Percentiles rank a stretch among this genome's conserved stretches.
Evolutionary conservation across 1,284 basidiomycete genomes (phyloP).

Genomic region (Porogramme epimiltina): DNA sequence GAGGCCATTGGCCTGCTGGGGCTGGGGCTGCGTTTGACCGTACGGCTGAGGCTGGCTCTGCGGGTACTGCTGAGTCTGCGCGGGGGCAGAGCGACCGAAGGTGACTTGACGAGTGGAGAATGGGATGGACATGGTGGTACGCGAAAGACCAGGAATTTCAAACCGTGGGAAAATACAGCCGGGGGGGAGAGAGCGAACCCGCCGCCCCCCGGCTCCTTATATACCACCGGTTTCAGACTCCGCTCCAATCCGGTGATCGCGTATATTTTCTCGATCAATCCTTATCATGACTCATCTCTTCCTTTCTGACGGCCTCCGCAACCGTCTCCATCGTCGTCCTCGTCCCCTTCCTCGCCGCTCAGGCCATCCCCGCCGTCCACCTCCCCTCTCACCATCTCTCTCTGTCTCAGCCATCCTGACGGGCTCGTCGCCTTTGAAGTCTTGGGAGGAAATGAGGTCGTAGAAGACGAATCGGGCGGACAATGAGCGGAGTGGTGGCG

Average conservation of each 20-base stretch:
- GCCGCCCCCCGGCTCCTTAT: slow-evolving; percentile 27
- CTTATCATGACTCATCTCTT: slow-evolving; percentile 23
- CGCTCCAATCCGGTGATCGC: slow-evolving; percentile 25
- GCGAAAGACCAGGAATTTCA: slow-evolving; percentile 15
- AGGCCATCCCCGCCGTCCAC: not conserved
- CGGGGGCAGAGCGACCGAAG: slow-evolving; percentile 61
- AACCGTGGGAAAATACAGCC: slow-evolving; percentile 34
- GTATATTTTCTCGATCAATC: slow-evolving; percentile 23
- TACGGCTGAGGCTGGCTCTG: slow-evolving; percentile 34
- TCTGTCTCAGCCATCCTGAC: not conserved
- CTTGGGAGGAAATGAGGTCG: not conserved
- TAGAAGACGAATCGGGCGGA: too few species aligned
- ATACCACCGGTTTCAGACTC: slow-evolving; percentile 36
- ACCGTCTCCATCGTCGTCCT: slow-evolving; percentile 11
- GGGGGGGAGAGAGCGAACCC: slow-evolving; percentile 19
- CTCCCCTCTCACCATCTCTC: not conserved
- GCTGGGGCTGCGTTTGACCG: slow-evolving; percentile 33
- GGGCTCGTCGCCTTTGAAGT: not conserved
- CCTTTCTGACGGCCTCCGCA: slow-evolving; percentile 15
- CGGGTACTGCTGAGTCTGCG: slow-evolving; percentile 39
- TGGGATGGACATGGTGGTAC: slow-evolving; percentile 58
- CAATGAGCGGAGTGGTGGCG: not conserved
- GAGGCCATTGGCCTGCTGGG: slow-evolving; percentile 36
- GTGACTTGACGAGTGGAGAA: slow-evolving; percentile 76
- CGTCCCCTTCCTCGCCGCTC: not conserved